A percentile compares a stretch with the other conserved stretches of the same genome.
phyloP scores from a whole-genome alignment of 2,329 filamentous ascomycete species.

The Ilyonectria robusta region DNA sequence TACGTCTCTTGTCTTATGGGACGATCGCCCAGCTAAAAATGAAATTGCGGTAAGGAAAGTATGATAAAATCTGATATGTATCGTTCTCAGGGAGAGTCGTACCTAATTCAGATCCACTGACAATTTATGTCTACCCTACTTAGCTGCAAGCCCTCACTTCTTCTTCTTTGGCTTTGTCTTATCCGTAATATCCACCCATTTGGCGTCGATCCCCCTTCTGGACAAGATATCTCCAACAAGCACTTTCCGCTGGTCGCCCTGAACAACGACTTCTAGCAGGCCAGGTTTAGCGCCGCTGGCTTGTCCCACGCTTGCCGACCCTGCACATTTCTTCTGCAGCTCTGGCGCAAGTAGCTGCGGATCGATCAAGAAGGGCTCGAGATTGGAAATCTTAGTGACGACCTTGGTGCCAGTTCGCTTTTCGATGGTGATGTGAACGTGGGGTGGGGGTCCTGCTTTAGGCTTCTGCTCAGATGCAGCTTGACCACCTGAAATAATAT shows the following conservation, averaged over 20 bases:
- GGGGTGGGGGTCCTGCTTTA: slow-evolving; percentile 38
- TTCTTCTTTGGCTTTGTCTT: slow-evolving; percentile 37
- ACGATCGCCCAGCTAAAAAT: too few relatives aligned
- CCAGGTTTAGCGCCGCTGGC: slow-evolving; percentile 41
- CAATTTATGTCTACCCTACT: too few relatives aligned
- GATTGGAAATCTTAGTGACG: slow-evolving; percentile 41
- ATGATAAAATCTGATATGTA: too few relatives aligned
- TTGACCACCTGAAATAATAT: slow-evolving; percentile 33
- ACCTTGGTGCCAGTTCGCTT: slow-evolving; percentile 44
- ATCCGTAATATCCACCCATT: slow-evolving; percentile 42
- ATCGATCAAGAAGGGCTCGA: slow-evolving; percentile 42
- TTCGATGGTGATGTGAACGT: slow-evolving; percentile 38
- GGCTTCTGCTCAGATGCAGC: slow-evolving; percentile 36
- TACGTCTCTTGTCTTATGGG: too few relatives aligned
- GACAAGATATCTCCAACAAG: slow-evolving; percentile 32
- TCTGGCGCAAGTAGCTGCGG: slow-evolving; percentile 40
- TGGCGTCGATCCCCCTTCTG: slow-evolving; percentile 34
- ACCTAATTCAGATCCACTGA: too few relatives aligned
- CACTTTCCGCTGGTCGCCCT: slow-evolving; percentile 41
- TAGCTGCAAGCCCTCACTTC: neutral
- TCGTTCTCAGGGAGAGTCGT: too few relatives aligned
- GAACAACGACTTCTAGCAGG: slow-evolving; percentile 40
- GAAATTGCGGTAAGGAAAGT: too few relatives aligned
- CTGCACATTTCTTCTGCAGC: slow-evolving; percentile 42
- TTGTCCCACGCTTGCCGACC: slow-evolving; percentile 42